A percentile compares a stretch with the other conserved stretches of the same genome.
Conservation (phyloP, 495 filamentous ascomycete species). For the Aspergillus haitiensis region DNA sequence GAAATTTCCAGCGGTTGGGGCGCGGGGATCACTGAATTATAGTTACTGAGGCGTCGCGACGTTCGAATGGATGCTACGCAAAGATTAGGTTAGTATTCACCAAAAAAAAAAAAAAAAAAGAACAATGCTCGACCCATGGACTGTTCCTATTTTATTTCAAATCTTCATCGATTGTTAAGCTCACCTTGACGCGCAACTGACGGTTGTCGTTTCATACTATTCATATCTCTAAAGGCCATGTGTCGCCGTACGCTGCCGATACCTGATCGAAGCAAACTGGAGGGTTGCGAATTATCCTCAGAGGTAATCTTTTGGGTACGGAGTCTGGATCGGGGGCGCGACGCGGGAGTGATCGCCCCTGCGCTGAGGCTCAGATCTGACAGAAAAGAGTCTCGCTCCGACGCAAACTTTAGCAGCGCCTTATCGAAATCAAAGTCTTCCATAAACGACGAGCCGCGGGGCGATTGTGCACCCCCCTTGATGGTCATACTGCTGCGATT, state of each 20-base stretch:
- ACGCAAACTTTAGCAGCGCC: slow-evolving; percentile 89
- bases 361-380: slow-evolving; percentile 90
- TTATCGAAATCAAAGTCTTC: slow-evolving; percentile 87
- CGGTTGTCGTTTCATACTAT: slow-evolving; percentile 87
- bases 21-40: slow-evolving; percentile 94
- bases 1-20: slow-evolving; percentile 86
- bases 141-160: neutral
- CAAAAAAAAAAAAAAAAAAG: too few relatives aligned
- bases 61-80: slow-evolving; percentile 68
- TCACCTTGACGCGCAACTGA: slow-evolving; percentile 74
- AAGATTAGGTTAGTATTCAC: slow-evolving; percentile 2
- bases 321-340: slow-evolving; percentile 69
- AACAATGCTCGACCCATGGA: neutral
- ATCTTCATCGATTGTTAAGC: slow-evolving; percentile 22
- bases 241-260: slow-evolving; percentile 81
- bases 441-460: slow-evolving; percentile 36
- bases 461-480: slow-evolving; percentile 51
- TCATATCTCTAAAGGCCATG: slow-evolving; percentile 91
- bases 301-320: slow-evolving; percentile 78
- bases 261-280: slow-evolving; percentile 51
- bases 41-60: slow-evolving; percentile 87
- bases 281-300: slow-evolving; percentile 60
- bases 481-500: slow-evolving; percentile 90
- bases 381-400: slow-evolving; percentile 88
- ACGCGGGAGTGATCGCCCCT: slow-evolving; percentile 71